A percentile compares a stretch with the other conserved stretches of the same genome.
These are phyloP conservation scores for Abrus precatorius DNA, from an alignment of 306 rosid species.

Conservation along the genomic window DNA sequence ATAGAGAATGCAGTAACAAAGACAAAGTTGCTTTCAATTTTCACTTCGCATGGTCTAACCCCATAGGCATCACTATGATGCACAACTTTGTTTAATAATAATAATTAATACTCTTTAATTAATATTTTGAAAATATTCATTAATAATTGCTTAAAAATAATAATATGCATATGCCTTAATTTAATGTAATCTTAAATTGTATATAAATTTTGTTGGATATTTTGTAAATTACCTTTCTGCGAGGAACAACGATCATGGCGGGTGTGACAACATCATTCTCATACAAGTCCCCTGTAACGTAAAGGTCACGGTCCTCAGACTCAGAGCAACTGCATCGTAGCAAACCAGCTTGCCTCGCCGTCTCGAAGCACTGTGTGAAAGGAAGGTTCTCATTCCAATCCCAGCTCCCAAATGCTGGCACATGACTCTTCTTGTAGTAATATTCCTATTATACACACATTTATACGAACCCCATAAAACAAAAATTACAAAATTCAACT, in stretches of 20 bases:
- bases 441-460: constrained; percentile 57
- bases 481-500: background rate
- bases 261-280: constrained; percentile 80
- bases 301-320: constrained; percentile 72
- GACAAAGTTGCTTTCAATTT: constrained; percentile 28
- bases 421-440: constrained; percentile 63
- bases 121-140: too few species aligned
- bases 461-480: background rate
- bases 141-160: too few species aligned
- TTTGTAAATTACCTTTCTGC: constrained; percentile 60
- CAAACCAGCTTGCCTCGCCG: constrained; percentile 72
- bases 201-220: too few species aligned
- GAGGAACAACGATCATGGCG: constrained; percentile 91
- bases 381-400: constrained; percentile 88
- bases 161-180: too few species aligned
- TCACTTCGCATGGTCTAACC: constrained; percentile 3
- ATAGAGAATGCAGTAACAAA: background rate
- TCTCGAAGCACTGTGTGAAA: constrained; percentile 88
- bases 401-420: constrained; percentile 96
- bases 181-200: too few species aligned
- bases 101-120: too few species aligned
- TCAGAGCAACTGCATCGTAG: constrained; percentile 63
- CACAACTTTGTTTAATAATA: background rate
- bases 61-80: background rate
- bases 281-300: constrained; percentile 76